Base-by-base conservation (phyloP, 306 rosid species). In the Astragalus glycyphyllos region DNA sequence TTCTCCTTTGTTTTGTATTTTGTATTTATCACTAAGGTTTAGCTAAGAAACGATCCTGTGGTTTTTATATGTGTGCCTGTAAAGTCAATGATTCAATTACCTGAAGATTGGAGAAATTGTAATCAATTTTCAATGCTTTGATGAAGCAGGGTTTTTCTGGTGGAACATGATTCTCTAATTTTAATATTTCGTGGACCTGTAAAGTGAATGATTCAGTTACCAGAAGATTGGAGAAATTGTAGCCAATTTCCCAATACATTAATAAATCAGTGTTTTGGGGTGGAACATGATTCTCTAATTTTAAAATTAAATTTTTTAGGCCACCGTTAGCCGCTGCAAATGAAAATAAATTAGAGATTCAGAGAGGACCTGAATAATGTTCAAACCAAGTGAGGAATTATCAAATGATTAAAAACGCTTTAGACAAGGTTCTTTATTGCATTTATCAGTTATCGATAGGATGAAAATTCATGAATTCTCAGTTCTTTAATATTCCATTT, bases 351-450 rank as follows among this genome's bases (percentile, higher is more conserved):
- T 15, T 47, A 29, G 8, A 46, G n/a, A 44, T 64, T 70, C 16
- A 47, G 11, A 65, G 5, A 10, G 35, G 17, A 57, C 45, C 23
- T 14, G 42, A 15, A 13, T 26, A 71, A 17, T 35, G 59, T 47
- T 58, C 38, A 58, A 46, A 42, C 48, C 3, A 17, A 71, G 23
- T 46, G 26, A 57, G 68, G 9, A 46, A 31, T 31, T 71, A 32
- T n/a, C 37, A 58, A 66, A 15, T 2, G 10, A 44, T 23, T 6
- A 69, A 40, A 70, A 65, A 11, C 13, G 48, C 4, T 32, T 1
- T 17, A 17, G 57, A 14, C 13, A 71, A 58, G 6, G 57, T 31
- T 57, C 35, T 14, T 6, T 16, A 14, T 53, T 53, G 14, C 11
- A 31, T 51, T 40, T 40, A 40, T 40, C 45, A 40, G 8, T 51